A percentile compares a stretch with the other conserved stretches of the same genome.
Evolutionary conservation across 2,329 filamentous ascomycete genomes (phyloP).

Genomic region (Pseudodiploospora longispora): DNA sequence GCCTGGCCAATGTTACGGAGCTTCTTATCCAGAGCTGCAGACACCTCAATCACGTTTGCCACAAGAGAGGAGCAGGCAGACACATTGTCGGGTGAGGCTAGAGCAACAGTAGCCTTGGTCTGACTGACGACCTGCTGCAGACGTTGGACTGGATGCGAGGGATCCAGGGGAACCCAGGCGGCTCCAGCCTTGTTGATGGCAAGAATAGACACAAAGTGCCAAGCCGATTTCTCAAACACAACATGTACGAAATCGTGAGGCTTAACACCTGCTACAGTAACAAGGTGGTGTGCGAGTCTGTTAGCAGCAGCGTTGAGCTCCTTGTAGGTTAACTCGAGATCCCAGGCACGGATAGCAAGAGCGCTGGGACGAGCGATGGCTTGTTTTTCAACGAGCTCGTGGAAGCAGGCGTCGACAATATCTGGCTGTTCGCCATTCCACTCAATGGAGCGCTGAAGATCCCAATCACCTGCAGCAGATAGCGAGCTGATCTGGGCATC

Average conservation of each 20-base stretch:
- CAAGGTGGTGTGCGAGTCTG: background rate
- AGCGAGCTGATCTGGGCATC: background rate
- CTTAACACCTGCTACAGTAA: background rate
- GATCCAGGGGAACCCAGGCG: background rate
- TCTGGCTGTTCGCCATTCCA: background rate
- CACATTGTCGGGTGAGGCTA: background rate
- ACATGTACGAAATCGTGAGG: background rate
- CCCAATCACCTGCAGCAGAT: background rate
- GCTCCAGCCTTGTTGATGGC: background rate
- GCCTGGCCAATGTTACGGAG: background rate
- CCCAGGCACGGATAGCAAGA: background rate
- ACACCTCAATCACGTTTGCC: slow-evolving; percentile 2
- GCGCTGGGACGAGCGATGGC: background rate
- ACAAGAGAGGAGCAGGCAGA: background rate
- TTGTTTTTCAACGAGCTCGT: background rate
- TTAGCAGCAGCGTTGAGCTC: background rate
- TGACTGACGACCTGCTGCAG: no score
- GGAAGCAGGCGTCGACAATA: background rate
- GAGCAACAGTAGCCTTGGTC: no score
- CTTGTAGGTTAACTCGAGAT: background rate
- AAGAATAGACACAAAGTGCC: background rate
- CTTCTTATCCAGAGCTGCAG: slow-evolving; percentile 1
- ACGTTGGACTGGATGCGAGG: background rate
- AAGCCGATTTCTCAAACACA: background rate
- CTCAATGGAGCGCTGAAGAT: background rate